Evolutionary conservation across 345 rosid species (phyloP).

Genomic region (Brassica incana): DNA sequence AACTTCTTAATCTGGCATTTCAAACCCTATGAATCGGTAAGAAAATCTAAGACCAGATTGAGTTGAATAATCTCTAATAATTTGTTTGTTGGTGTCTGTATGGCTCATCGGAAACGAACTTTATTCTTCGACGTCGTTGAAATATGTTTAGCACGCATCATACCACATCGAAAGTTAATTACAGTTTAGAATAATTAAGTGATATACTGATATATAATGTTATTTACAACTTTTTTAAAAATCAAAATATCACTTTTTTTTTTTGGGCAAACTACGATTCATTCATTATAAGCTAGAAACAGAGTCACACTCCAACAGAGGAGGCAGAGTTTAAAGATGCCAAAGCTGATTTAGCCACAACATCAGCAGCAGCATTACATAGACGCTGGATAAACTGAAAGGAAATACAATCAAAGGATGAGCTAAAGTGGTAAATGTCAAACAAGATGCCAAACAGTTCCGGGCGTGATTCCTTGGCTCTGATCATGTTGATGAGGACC

Average conservation of each 20-base stretch:
- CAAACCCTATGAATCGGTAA: not conserved
- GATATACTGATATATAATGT: not conserved
- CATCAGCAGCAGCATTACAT: no score
- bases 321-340: no score
- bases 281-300: no score
- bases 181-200: not conserved
- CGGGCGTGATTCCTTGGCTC: no score
- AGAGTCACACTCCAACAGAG: no score
- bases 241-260: not conserved
- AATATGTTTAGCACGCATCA: not conserved
- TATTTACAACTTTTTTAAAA: not conserved
- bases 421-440: no score
- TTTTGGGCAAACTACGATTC: no score
- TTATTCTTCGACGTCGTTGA: not conserved
- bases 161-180: not conserved
- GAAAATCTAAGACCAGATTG: not conserved
- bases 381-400: no score
- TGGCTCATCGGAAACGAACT: not conserved
- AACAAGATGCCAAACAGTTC: no score
- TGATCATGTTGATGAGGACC: no score
- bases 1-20: not conserved
- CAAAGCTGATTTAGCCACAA: no score
- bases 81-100: not conserved
- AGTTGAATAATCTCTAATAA: not conserved
- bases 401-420: no score